Conservation (phyloP, 1,284 basidiomycete species). For the Trametes versicolor region DNA sequence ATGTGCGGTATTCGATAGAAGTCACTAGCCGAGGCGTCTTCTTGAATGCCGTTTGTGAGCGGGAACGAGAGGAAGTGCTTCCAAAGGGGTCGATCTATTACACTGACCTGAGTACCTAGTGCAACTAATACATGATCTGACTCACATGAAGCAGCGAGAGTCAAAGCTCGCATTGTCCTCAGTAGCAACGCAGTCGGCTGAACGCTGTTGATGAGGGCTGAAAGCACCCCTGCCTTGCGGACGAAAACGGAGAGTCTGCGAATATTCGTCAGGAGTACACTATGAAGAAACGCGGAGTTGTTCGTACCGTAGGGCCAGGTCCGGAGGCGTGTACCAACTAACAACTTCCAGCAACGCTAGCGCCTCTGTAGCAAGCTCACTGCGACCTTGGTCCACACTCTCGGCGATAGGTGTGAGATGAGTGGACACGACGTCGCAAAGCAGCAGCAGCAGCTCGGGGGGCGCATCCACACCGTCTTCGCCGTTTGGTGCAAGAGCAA, state of each 20-base stretch:
- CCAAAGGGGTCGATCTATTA: constrained; percentile 51
- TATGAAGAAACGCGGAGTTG: background rate
- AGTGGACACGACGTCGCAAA: constrained; percentile 54
- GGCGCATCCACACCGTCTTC: constrained; percentile 37
- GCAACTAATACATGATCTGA: constrained; percentile 9
- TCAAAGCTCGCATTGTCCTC: constrained; percentile 56
- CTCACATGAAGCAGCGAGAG: constrained; percentile 67
- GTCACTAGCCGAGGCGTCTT: constrained; percentile 36
- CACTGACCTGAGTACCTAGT: too few species aligned
- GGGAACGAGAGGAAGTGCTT: constrained; percentile 49
- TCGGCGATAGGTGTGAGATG: constrained; percentile 48
- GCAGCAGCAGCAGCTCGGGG: constrained; percentile 49
- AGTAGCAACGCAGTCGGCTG: constrained; percentile 62
- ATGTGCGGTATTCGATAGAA: constrained; percentile 56
- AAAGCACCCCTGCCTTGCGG: constrained; percentile 52
- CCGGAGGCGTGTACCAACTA: constrained; percentile 57
- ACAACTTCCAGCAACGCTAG: constrained; percentile 64
- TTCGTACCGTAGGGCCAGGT: constrained; percentile 54
- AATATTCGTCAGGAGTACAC: constrained; percentile 11
- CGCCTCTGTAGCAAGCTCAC: constrained; percentile 51
- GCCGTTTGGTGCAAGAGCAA: constrained; percentile 49
- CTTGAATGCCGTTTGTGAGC: constrained; percentile 28
- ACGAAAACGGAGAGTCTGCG: constrained; percentile 54
- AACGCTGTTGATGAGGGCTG: constrained; percentile 56
- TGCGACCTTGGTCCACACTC: constrained; percentile 37